These are phyloP conservation scores for Cladorrhinum sp. DNA, from an alignment of 2,329 filamentous ascomycete species.

Conservation along the genomic window DNA sequence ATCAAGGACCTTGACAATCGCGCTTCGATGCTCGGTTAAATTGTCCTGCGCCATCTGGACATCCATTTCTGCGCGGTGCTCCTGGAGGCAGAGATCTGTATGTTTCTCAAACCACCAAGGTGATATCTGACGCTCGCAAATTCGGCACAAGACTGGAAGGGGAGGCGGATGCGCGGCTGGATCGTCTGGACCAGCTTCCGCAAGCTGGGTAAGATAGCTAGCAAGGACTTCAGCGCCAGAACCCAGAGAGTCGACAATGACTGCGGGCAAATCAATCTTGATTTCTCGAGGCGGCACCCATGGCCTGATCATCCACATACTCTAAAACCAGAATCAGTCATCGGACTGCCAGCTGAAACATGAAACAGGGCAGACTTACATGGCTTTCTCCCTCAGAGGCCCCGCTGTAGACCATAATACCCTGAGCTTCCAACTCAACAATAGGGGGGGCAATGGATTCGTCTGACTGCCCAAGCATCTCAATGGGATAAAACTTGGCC, in stretches of 20 bases:
- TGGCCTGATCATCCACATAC: constrained; percentile 99
- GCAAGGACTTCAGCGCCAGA: constrained; percentile 93
- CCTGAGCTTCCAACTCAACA: constrained; percentile 88
- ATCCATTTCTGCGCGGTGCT: constrained; percentile 96
- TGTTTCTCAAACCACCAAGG: constrained; percentile 99
- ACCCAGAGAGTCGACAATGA: constrained; percentile 89
- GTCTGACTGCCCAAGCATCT: constrained; percentile 39
- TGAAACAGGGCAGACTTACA: constrained; percentile 53
- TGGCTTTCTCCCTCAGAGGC: constrained; percentile 84
- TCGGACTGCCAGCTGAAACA: neutral
- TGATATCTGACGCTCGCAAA: constrained; percentile 94
- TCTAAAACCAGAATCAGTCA: constrained; percentile 49
- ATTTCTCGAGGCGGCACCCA: constrained; percentile 86
- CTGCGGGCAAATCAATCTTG: constrained; percentile 85
- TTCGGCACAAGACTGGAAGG: constrained; percentile 84
- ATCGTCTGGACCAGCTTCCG: constrained; percentile 76
- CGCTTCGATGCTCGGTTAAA: constrained; percentile 85
- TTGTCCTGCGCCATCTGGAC: constrained; percentile 94
- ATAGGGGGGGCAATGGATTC: constrained; percentile 46
- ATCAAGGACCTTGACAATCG: constrained; percentile 93
- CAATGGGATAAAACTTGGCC: constrained; percentile 59
- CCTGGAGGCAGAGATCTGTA: constrained; percentile 90
- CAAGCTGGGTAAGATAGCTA: constrained; percentile 84
- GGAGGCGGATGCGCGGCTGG: constrained; percentile 76
- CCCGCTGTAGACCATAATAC: constrained; percentile 96